Base-by-base conservation (phyloP, 164 flowering plant species). In the Sextonia rubra region DNA sequence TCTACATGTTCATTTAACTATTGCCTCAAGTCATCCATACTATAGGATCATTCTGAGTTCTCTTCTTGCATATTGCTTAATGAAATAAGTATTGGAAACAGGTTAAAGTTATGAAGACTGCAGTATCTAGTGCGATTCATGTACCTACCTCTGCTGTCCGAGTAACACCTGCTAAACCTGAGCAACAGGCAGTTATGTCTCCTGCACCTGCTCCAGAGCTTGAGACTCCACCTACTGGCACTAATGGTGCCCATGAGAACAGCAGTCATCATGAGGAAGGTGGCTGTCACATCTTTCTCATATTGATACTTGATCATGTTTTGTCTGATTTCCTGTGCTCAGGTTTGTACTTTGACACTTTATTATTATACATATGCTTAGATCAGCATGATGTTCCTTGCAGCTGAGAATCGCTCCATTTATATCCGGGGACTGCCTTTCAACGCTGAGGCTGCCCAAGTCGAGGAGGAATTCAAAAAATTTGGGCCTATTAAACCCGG, bases 401-500 rank as follows among this genome's bases (percentile, higher is more conserved):
- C 81, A 89, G 94, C 73, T 77, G 90, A 88, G 69, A 89, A 92
- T 23, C 71, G 88, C 77, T 92, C 97, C 29, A 84, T 90, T 37
- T 86, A 92, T 76, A 77, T 92, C 66, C 82, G 87, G 20, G 85
- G 85, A 69, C 75, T 92, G 83, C 92, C 94, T 68, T 74, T 80
- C 67, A 78, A 76, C 64, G 80, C 77, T 23, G 80, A 87, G 0
- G 80, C 70, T 70, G 64, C 73, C 48, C 85, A 87, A 75, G 86
- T 92, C 69, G 91, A 85, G 76, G 77, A 72, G 25, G 96, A 77
- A 66, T 92, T 92, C 78, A 86, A 82, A 77, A 91, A 71, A 69
- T 94, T 89, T 85, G 99, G 99, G 44, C 84, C 87, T 17, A 89
- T 94, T 66, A 94, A 92, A 79, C 87, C 60, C 60, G 83, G 75